A percentile compares a stretch with the other conserved stretches of the same genome.
Evolutionary conservation across 2,329 filamentous ascomycete genomes (phyloP).

Genomic region (Aspergillus pseudoglaucus): DNA sequence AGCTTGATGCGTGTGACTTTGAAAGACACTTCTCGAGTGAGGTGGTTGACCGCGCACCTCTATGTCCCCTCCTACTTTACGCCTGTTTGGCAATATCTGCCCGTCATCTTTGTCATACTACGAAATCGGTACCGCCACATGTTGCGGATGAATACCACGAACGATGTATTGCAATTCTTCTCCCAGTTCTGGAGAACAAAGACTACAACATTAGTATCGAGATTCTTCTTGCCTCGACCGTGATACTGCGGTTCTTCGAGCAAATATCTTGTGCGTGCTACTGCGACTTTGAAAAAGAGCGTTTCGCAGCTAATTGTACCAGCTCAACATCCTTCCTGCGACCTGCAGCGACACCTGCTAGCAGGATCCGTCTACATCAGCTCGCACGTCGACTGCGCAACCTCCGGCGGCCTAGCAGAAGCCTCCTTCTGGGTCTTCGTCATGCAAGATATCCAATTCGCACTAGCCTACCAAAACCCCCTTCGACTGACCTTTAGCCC

Average conservation of each 20-base stretch:
- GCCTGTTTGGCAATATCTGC: slow-evolving; percentile 29
- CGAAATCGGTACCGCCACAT: slow-evolving; percentile 20
- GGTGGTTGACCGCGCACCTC: slow-evolving; percentile 25
- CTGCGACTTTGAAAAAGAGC: background rate
- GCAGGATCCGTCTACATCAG: slow-evolving; percentile 31
- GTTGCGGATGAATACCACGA: slow-evolving; percentile 30
- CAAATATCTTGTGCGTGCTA: slow-evolving; percentile 26
- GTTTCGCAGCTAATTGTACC: slow-evolving; percentile 2
- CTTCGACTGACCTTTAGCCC: slow-evolving; percentile 25
- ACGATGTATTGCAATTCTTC: slow-evolving; percentile 29
- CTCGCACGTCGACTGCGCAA: slow-evolving; percentile 27
- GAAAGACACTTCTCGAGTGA: slow-evolving; percentile 25
- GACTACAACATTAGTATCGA: slow-evolving; percentile 26
- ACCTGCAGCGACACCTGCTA: slow-evolving; percentile 28
- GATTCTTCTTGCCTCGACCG: slow-evolving; percentile 28
- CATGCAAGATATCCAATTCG: slow-evolving; percentile 31
- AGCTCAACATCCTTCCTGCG: slow-evolving; percentile 28
- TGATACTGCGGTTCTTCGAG: slow-evolving; percentile 31
- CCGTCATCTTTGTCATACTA: slow-evolving; percentile 27
- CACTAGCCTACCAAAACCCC: slow-evolving; percentile 25
- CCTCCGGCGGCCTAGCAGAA: slow-evolving; percentile 26
- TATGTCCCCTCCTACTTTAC: slow-evolving; percentile 25
- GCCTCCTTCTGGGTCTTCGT: slow-evolving; percentile 32
- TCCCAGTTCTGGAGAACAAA: slow-evolving; percentile 25
- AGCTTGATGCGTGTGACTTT: slow-evolving; percentile 29